Base-by-base conservation (phyloP, 2,329 filamentous ascomycete species). In the Ceratocystis ficicola region DNA sequence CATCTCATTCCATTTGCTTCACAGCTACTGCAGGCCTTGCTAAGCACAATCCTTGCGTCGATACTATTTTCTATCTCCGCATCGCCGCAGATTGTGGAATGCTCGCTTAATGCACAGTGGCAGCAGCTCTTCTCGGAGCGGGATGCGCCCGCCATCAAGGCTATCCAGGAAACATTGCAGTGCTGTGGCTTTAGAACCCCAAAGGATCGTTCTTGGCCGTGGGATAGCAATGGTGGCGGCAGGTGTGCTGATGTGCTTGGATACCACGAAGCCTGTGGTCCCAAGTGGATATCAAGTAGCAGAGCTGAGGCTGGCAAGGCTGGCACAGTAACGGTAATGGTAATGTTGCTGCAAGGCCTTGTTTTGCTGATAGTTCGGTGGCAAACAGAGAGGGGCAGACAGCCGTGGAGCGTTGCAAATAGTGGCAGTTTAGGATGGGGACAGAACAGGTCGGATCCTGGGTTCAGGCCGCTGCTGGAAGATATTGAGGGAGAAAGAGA, bases 121-220 rank as follows among this genome's bases (percentile, higher is more conserved):
- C 71, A 72, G 65, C 63, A 59, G 1, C 66, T 71, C 2, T 71
- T 70, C 50, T 68, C 68, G 44, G 69, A 71, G 0, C 83, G 85
- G 68, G 76, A 88, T 65, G 77, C 69, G 0, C 69, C 70, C 0
- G 73, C 77, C 1, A 80, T 90, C 66, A 76, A 78, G 52, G 73
- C 75, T 1, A 86, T 90, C 63, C 87, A 90, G 71, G 84, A 90
- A 71, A 73, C 79, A 0, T 80, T 88, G 41, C 72, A 80, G 6
- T 90, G 87, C 75, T 90, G 87, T 69, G 87, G 87, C 0, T 76
- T 88, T 44, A 78, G 78, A 65, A 79, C 77, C 3, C 72, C 83
- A 32, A 73, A 72, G 36, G 86, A 90, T 70, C 82, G 81, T 69
- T 80, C 82, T 0, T 89, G 80, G 76, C 87, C 87, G 0, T 88